Conservation (phyloP, 2,329 filamentous ascomycete species). For the Xylaria sp. region DNA sequence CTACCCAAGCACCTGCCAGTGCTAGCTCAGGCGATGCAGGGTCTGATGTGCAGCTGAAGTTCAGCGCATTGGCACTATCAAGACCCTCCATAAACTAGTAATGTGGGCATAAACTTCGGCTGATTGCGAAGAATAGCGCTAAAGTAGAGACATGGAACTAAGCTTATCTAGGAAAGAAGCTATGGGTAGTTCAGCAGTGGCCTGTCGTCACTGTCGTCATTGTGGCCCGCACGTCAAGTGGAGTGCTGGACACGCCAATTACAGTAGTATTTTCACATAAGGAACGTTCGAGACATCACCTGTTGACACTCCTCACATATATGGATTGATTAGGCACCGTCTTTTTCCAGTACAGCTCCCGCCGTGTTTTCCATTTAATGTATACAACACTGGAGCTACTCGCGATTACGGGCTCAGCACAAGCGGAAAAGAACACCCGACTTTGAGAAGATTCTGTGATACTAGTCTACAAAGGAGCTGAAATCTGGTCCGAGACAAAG, state of each 20-base stretch:
- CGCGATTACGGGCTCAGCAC: not conserved
- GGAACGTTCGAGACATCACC: not conserved
- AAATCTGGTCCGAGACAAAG: conserved; percentile 12
- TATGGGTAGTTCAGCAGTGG: conserved; percentile 1
- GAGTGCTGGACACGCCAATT: conserved; percentile 4
- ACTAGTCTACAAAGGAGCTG: conserved; percentile 2
- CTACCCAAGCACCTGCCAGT: not conserved
- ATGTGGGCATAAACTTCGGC: not conserved
- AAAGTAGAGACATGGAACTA: not conserved
- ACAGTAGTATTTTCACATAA: not conserved
- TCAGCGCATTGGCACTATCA: not conserved
- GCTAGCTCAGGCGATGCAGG: not conserved
- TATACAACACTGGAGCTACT: not conserved
- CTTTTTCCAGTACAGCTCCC: not conserved
- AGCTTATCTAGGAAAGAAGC: conserved; percentile 18
- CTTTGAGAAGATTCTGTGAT: not conserved
- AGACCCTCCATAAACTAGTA: not conserved
- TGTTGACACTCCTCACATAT: not conserved
- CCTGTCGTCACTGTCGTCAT: conserved; percentile 29
- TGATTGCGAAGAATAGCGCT: conserved; percentile 1
- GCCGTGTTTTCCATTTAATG: not conserved
- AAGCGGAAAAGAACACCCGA: not conserved
- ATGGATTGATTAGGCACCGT: not conserved
- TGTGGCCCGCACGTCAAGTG: conserved; percentile 2
- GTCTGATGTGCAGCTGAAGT: too few relatives aligned